These are phyloP conservation scores for Magnusiomyces suaveolens DNA, from an alignment of 1,139 yeast species.

Conservation along the genomic window DNA sequence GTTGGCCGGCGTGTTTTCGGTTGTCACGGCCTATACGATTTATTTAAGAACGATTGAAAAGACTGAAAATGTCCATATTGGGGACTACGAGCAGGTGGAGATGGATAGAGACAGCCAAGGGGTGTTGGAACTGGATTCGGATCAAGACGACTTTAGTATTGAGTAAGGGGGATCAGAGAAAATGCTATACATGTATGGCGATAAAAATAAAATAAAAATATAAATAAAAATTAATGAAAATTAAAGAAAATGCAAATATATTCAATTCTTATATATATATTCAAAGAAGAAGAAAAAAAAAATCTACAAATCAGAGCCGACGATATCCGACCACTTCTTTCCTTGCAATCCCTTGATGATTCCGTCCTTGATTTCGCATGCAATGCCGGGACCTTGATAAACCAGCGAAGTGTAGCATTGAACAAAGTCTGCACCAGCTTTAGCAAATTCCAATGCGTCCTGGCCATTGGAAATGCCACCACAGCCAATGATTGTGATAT, in stretches of 20 bases:
- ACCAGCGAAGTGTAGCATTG: conserved; percentile 87
- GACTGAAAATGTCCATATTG: conserved; percentile 25
- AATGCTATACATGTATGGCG: no score
- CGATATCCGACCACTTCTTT: conserved; percentile 62
- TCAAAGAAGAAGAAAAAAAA: no score
- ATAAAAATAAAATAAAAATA: no score
- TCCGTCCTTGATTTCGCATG: conserved; percentile 69
- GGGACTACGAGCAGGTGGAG: conserved; percentile 8
- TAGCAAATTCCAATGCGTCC: conserved; percentile 85
- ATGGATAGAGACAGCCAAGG: conserved; percentile 2
- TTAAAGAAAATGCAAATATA: no score
- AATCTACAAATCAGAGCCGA: conserved; percentile 11
- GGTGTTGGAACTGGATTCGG: conserved; percentile 4
- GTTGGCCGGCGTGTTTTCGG: conserved; percentile 48
- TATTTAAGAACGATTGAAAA: conserved; percentile 45
- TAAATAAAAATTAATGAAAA: no score
- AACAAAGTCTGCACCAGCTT: conserved; percentile 85
- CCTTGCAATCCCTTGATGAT: conserved; percentile 59
- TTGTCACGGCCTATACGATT: conserved; percentile 58
- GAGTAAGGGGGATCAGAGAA: no score
- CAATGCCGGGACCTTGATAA: conserved; percentile 84
- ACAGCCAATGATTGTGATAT: conserved; percentile 76
- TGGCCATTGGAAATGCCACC: conserved; percentile 83
- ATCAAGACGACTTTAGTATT: no score
- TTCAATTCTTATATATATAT: no score